Conservation (phyloP, 2,329 filamentous ascomycete genomes). For the Parasarocladium wereldwijsianum region DNA sequence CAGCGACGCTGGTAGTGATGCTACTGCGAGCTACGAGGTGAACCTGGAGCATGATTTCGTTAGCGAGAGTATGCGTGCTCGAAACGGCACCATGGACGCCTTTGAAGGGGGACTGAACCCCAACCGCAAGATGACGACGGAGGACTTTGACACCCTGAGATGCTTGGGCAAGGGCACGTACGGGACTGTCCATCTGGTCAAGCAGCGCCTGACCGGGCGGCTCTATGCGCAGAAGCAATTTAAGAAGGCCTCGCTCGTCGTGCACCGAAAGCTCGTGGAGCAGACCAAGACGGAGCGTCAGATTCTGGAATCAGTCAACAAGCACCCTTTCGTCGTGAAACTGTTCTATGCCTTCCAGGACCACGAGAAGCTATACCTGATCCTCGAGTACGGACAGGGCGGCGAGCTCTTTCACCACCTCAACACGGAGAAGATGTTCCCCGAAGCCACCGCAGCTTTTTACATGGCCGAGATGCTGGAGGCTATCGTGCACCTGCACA, state of each 20-base stretch:
- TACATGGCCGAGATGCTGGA: slow-evolving; percentile 99
- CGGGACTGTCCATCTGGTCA: slow-evolving; percentile 86
- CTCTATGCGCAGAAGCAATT: slow-evolving; percentile 98
- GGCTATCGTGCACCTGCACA: slow-evolving; percentile 83
- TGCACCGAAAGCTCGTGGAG: slow-evolving; percentile 91
- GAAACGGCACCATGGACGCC: slow-evolving; percentile 23
- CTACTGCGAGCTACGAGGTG: slow-evolving; percentile 76
- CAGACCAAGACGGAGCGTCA: slow-evolving; percentile 94
- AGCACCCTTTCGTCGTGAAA: slow-evolving; percentile 96
- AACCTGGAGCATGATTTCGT: slow-evolving; percentile 73
- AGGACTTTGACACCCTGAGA: slow-evolving; percentile 79
- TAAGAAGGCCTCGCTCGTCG: slow-evolving; percentile 87
- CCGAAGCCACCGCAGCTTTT: slow-evolving; percentile 77
- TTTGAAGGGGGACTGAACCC: slow-evolving; percentile 39
- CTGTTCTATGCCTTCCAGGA: slow-evolving; percentile 98
- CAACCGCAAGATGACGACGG: slow-evolving; percentile 73
- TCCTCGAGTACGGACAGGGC: slow-evolving; percentile 93
- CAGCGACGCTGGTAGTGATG: slow-evolving; percentile 37
- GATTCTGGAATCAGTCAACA: slow-evolving; percentile 89
- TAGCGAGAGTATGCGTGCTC: slow-evolving; percentile 44
- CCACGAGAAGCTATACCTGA: slow-evolving; percentile 91
- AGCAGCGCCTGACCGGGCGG: slow-evolving; percentile 72
- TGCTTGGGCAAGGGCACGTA: slow-evolving; percentile 95
- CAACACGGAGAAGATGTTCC: slow-evolving; percentile 87
- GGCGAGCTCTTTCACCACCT: slow-evolving; percentile 96